Percentiles rank a stretch among this genome's conserved stretches.
Conservation (phyloP, 257 asterid species). For the Schizonepeta tenuifolia region DNA sequence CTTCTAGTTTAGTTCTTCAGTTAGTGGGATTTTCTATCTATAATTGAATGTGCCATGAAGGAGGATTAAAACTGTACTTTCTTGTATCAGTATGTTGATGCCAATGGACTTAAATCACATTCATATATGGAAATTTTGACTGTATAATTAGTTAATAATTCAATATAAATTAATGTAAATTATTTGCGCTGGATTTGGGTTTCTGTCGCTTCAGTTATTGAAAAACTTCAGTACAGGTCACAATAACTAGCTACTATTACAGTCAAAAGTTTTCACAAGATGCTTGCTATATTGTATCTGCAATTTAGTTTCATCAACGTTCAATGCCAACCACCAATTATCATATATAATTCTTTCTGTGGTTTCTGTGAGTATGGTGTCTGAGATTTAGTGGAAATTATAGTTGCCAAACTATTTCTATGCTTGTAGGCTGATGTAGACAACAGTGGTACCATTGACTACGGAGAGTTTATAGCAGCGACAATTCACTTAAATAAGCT, state of each 20-base stretch:
- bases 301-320: neutral
- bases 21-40: neutral
- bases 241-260: neutral
- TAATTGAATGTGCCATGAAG: neutral
- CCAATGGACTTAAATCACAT: neutral
- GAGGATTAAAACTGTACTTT: neutral
- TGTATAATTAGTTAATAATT: constrained; percentile 6
- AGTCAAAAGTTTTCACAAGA: neutral
- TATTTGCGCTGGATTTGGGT: neutral
- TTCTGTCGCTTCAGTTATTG: neutral
- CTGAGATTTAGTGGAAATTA: neutral
- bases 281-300: constrained; percentile 7
- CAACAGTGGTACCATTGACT: constrained; percentile 86
- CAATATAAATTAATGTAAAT: neutral
- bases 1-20: neutral
- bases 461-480: constrained; percentile 86
- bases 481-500: constrained; percentile 85
- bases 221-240: neutral
- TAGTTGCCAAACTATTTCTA: constrained; percentile 15
- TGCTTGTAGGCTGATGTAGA: constrained; percentile 85
- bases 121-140: neutral
- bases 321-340: constrained; percentile 13
- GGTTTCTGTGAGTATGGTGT: neutral
- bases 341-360: neutral
- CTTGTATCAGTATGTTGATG: neutral